Evolutionary conservation across 176 grass and related monocot species (phyloP).

Genomic region (Avena sativa): DNA sequence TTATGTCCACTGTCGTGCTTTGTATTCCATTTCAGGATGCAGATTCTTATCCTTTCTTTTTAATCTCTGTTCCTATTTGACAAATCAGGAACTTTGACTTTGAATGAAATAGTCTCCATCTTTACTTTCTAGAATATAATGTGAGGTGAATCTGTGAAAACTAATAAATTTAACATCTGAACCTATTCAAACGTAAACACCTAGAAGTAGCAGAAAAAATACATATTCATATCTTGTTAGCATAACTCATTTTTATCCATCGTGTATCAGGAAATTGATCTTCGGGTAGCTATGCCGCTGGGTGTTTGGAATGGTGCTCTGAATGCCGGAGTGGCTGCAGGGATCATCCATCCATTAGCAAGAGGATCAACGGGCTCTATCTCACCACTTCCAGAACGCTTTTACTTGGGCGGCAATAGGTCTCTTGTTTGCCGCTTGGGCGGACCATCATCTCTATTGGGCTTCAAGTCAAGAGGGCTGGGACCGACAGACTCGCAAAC

Average conservation of each 20-base stretch:
- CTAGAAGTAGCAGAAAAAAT: background rate
- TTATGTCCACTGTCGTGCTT: slow-evolving; percentile 7
- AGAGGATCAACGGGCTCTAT: slow-evolving; percentile 52
- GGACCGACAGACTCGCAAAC: slow-evolving; percentile 48
- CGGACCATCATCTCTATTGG: slow-evolving; percentile 68
- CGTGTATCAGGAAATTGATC: slow-evolving; percentile 85
- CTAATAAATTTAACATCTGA: slow-evolving; percentile 5
- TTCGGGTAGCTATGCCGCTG: slow-evolving; percentile 78
- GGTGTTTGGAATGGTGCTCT: slow-evolving; percentile 77
- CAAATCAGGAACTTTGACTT: background rate
- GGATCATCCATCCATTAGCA: slow-evolving; percentile 60
- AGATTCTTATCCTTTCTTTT: background rate
- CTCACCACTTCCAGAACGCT: slow-evolving; percentile 67
- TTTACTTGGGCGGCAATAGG: slow-evolving; percentile 77
- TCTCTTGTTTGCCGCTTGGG: slow-evolving; percentile 74
- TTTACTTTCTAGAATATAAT: slow-evolving; percentile 41
- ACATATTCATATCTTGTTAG: background rate
- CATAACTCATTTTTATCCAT: background rate
- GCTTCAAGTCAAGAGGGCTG: slow-evolving; percentile 80
- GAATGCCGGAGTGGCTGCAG: slow-evolving; percentile 76
- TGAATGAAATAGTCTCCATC: background rate
- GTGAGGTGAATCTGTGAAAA: background rate
- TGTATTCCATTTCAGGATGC: background rate
- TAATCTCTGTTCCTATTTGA: background rate
- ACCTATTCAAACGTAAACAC: slow-evolving; percentile 26